Base-by-base conservation (phyloP, 1,139 yeast species). In the Williopsis jadinii region DNA sequence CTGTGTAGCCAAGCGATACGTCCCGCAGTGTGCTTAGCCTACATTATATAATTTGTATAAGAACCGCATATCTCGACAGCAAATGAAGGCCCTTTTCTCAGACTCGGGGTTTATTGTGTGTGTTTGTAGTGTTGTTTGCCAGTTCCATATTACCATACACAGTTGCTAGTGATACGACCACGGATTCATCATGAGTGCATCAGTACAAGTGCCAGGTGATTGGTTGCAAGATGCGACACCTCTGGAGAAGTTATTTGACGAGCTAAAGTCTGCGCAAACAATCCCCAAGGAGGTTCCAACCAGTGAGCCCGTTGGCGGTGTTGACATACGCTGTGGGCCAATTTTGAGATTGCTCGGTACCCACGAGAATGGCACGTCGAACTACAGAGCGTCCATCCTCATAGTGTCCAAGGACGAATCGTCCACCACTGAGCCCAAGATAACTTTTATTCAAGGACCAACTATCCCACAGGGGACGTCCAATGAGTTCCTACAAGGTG, bases 311-410 rank as follows among this genome's bases (percentile, higher is more conserved):
- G 35, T 41, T 29, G 49, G 42, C n/a, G 57, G 63, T 0, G 54
- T 75, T n/a, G 69, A 75, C 40, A 68, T 81, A 38, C 66, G 71
- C 47, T 83, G 92, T 58, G 97, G 97, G 1, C 97, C 97, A 0
- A 67, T 81, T 31, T 63, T 88, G 44, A 68, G 92, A 45, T 72
- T 82, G 42, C 65, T 77, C 43, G 88, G 84, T 5, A 74, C 82
- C 47, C 66, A 73, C 32, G 75, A 71, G 49, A 60, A 71, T 28
- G 66, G 66, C 1, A 44, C 63, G 9, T 51, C 60, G 35, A 65
- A 71, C 42, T 87, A 86, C 65, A 63, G 86, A 34, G 95, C 80
- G 2, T 66, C 84, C 1, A 66, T 84, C 19, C 53, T 86, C 60
- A 58, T 85, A 37, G 86, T 84, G 3, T 64, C 53, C 24, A 49